Conservation (phyloP, 2,329 filamentous ascomycete species). For the Diaporthe vaccinii region DNA sequence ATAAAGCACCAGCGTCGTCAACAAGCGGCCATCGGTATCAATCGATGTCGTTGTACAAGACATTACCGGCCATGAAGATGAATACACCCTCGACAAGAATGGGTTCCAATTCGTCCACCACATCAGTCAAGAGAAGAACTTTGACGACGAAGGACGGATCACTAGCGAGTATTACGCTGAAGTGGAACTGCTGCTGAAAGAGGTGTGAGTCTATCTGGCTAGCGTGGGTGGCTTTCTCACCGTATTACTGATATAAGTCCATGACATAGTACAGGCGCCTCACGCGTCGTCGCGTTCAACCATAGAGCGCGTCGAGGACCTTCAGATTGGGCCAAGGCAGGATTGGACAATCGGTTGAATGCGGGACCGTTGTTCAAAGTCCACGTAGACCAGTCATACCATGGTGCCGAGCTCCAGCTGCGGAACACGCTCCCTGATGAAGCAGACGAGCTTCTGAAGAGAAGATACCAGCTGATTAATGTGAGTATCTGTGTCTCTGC, state of each 20-base stretch:
- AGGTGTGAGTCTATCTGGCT: constrained; percentile 42
- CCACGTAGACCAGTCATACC: constrained; percentile 59
- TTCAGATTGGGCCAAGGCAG: constrained; percentile 74
- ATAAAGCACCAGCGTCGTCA: constrained; percentile 65
- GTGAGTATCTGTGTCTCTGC: constrained; percentile 38
- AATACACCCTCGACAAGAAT: constrained; percentile 68
- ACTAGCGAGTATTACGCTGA: constrained; percentile 71
- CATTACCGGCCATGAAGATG: constrained; percentile 73
- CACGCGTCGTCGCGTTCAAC: constrained; percentile 33
- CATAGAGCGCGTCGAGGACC: constrained; percentile 66
- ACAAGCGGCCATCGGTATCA: constrained; percentile 76
- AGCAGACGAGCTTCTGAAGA: constrained; percentile 45
- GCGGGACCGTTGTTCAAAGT: constrained; percentile 63
- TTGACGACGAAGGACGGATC: constrained; percentile 65
- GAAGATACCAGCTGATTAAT: constrained; percentile 58
- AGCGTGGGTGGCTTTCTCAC: constrained; percentile 54
- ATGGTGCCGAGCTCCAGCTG: constrained; percentile 45
- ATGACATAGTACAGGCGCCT: constrained; percentile 57
- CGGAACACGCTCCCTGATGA: constrained; percentile 43
- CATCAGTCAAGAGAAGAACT: constrained; percentile 65
- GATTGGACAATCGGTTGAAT: constrained; percentile 72
- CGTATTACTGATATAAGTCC: constrained; percentile 67
- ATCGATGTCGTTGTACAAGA: constrained; percentile 67
- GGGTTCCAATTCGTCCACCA: constrained; percentile 70
- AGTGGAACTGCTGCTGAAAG: constrained; percentile 65